Conservation (phyloP, 2,329 filamentous ascomycete species). For the Penicillium janthinellum region DNA sequence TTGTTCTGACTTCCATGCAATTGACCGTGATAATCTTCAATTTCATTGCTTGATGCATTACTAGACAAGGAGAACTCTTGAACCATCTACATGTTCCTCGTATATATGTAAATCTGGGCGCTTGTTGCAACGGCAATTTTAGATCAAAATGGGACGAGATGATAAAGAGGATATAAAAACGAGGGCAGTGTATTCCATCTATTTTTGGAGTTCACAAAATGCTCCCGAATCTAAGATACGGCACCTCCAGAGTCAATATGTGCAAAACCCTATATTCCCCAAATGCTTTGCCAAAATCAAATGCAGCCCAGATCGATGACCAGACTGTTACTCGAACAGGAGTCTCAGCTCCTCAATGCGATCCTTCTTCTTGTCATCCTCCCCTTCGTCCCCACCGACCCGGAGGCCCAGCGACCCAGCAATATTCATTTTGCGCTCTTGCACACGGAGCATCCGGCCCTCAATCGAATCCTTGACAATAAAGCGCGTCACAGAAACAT, state of each 20-base stretch:
- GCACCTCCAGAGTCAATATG: background rate
- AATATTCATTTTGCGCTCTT: conserved; percentile 85
- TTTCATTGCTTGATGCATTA: too few relatives aligned
- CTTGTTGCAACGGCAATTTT: too few relatives aligned
- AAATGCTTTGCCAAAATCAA: background rate
- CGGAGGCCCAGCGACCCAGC: conserved; percentile 95
- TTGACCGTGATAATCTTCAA: too few relatives aligned
- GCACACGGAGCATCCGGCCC: conserved; percentile 88
- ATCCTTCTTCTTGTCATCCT: conserved; percentile 88
- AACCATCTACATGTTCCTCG: too few relatives aligned
- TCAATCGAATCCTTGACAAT: conserved; percentile 69
- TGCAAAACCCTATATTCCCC: background rate
- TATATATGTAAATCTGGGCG: too few relatives aligned
- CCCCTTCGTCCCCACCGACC: conserved; percentile 83
- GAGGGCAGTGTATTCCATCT: too few relatives aligned
- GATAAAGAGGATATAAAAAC: too few relatives aligned
- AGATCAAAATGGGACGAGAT: too few relatives aligned
- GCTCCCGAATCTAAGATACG: too few relatives aligned
- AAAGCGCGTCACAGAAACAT: conserved; percentile 85
- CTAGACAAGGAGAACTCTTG: too few relatives aligned
- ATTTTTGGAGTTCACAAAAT: too few relatives aligned
- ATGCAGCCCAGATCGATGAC: background rate
- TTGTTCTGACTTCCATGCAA: too few relatives aligned
- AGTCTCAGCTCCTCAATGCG: conserved; percentile 93
- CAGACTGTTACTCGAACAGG: conserved; percentile 57